Evolutionary conservation across 768 basidiomycete species (phyloP).

Genomic region (Cantharellus cinnabarinus): DNA sequence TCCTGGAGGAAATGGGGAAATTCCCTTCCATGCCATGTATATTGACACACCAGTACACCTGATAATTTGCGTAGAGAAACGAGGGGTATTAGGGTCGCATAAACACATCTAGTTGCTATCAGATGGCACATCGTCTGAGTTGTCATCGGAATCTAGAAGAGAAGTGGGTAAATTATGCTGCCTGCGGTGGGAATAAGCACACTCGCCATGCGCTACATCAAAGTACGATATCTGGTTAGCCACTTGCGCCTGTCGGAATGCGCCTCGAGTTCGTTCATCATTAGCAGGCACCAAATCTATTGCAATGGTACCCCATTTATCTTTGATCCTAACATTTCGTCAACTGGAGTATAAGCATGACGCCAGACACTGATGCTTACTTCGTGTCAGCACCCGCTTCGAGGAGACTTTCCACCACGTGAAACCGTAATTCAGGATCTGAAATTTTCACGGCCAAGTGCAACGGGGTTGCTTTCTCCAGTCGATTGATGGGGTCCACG

Average conservation of each 20-base stretch:
- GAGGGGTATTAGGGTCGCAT: too few relatives aligned
- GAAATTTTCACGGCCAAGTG: constrained; percentile 44
- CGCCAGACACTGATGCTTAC: constrained; percentile 22
- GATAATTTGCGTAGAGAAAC: too few relatives aligned
- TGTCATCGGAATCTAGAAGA: not conserved
- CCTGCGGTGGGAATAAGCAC: not conserved
- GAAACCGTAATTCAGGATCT: constrained; percentile 30
- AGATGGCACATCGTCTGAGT: not conserved
- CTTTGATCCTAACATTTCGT: constrained; percentile 33
- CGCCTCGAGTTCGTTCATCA: constrained; percentile 28
- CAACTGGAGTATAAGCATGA: not conserved
- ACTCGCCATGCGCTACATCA: constrained; percentile 45
- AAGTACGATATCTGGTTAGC: constrained; percentile 28
- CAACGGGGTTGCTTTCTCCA: constrained; percentile 55
- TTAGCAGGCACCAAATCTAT: constrained; percentile 33
- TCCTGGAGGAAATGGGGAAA: too few relatives aligned
- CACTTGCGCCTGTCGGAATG: constrained; percentile 36
- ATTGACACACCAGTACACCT: too few relatives aligned
- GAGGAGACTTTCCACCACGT: constrained; percentile 41
- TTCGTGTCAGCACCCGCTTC: constrained; percentile 61
- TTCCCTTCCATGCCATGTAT: too few relatives aligned
- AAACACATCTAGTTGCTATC: not conserved
- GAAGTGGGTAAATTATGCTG: not conserved
- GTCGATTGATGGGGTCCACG: constrained; percentile 53
- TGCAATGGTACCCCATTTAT: constrained; percentile 41